phyloP scores from a whole-genome alignment of 2,329 filamentous ascomycete species.

The Cytospora leucostoma region DNA sequence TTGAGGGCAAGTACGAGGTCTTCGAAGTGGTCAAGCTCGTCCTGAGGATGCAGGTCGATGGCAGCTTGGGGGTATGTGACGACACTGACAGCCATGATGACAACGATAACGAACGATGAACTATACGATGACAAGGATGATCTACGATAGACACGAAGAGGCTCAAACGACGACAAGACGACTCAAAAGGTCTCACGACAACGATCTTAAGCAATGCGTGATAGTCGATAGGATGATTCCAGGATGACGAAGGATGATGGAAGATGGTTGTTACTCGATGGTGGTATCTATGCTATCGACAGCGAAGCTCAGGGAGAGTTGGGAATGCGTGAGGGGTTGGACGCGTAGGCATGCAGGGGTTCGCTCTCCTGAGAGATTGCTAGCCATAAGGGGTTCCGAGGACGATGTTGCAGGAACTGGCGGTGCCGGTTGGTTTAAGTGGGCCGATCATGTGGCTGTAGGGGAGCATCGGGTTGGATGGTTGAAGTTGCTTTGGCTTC shows the following conservation, averaged over 20 bases:
- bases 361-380: slow-evolving; percentile 19
- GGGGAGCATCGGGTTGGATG: background rate
- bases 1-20: slow-evolving; percentile 73
- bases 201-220: background rate
- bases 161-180: slow-evolving; percentile 2
- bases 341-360: slow-evolving; percentile 10
- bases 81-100: slow-evolving; percentile 35
- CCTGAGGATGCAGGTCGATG: slow-evolving; percentile 2
- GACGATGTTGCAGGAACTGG: slow-evolving; percentile 6
- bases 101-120: slow-evolving; percentile 10
- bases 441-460: slow-evolving; percentile 1
- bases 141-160: slow-evolving; percentile 1
- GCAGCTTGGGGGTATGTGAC: slow-evolving; percentile 6
- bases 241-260: slow-evolving; percentile 8
- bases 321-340: slow-evolving; percentile 9
- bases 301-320: background rate
- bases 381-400: slow-evolving; percentile 7
- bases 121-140: background rate
- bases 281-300: background rate
- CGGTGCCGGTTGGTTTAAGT: background rate
- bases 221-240: background rate
- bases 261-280: background rate
- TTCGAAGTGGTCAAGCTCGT: slow-evolving; percentile 55
- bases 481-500: background rate
- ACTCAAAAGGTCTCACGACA: background rate